Conservation (phyloP, 306 rosid genomes). For the Pyrus betulifolia region DNA sequence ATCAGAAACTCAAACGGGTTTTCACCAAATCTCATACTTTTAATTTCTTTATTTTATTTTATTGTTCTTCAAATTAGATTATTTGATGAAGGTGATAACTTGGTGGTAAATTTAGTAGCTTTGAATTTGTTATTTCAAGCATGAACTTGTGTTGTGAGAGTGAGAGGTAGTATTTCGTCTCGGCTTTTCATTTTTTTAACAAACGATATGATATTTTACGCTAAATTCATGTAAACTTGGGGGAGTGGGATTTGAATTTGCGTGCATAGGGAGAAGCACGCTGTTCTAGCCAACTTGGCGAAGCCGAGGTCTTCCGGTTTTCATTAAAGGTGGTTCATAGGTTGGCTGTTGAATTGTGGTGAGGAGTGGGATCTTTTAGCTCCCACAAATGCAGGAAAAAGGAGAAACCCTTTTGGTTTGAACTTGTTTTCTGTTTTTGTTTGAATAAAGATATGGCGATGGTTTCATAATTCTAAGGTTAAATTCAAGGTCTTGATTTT, state of each 20-base stretch:
- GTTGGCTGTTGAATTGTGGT: background rate
- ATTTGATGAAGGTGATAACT: background rate
- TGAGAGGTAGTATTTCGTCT: background rate
- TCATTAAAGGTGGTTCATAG: background rate
- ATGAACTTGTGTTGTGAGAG: background rate
- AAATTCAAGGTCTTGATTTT: background rate
- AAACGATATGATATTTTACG: background rate
- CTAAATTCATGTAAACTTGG: too few species aligned
- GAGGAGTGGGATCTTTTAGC: background rate
- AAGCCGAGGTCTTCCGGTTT: too few species aligned
- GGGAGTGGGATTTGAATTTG: background rate
- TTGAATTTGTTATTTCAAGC: background rate
- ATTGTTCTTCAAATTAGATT: conserved; percentile 12
- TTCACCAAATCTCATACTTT: background rate
- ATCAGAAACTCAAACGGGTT: conserved; percentile 12
- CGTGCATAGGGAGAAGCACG: too few species aligned
- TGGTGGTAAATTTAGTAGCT: conserved; percentile 8
- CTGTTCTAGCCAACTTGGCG: too few species aligned
- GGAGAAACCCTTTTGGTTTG: conserved; percentile 4
- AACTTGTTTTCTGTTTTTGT: background rate
- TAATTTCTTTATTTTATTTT: conserved; percentile 3
- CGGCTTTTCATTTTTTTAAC: background rate
- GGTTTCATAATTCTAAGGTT: background rate
- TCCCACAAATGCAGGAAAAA: background rate
- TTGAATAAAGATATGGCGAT: background rate